Base-by-base conservation (phyloP, 202 grass and related monocot genomes). In the Zoysia matrella region DNA sequence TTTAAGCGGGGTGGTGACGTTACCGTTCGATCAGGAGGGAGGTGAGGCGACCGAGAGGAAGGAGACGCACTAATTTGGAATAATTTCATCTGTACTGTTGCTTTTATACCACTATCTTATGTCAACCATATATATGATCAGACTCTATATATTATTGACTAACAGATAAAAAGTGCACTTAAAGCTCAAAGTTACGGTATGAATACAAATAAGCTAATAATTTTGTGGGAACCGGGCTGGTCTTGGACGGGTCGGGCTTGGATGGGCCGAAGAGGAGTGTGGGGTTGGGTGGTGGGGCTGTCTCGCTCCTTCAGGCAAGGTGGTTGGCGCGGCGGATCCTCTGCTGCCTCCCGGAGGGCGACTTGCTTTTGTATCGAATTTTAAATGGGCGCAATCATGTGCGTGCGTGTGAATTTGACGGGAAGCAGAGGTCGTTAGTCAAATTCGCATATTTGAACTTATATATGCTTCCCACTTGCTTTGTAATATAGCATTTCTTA, bases 221-320 rank as follows among this genome's bases (percentile, higher is more conserved):
- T 80, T 80, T 51, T 71, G 46, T 16, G 60, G 56, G 8, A 62
- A 0, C 0, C 10, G 68, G 75, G 16, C 48, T 22, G 22, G 22
- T 22, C 22, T 22, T 22, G 22, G 22, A 22, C 2, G 16, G 68
- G 64, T 1, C 40, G 53, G 73, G 63, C 66, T 22, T n/a, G 64
- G 18, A 0, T 1, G 9, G 73, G 43, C 2, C 36, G 72, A 3
- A n/a, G 11, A 1, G 16, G 41, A 16, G 41, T 6, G 0, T 6
- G 5, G 22, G 74, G 46, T 9, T 42, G 53, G 75, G 79, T n/a
- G n/a, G 22, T 22, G 68, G 85, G 79, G 46, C 47, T 83, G 80
- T 88, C 86, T 63, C 62, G 69, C 69, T 88, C 86, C 74, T 62
- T 80, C 80, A 88, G 86, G 75, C 86, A 83, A 83, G 80, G 60